Evolutionary conservation across 2,329 filamentous ascomycete species (phyloP).

Genomic region (Fusarium pseudograminearum): DNA sequence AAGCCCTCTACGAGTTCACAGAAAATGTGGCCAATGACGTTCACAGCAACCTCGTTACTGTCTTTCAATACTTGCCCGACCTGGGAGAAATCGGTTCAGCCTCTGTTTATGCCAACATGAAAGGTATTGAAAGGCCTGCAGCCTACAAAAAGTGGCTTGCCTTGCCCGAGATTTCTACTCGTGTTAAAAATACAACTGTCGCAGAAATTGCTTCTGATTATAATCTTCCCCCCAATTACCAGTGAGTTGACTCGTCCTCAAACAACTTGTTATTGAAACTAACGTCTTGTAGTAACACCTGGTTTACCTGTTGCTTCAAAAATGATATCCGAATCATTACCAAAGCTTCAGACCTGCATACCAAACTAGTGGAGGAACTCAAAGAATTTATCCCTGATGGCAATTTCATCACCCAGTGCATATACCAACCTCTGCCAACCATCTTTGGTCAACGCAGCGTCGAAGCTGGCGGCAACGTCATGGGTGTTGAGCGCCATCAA

Average conservation of each 20-base stretch:
- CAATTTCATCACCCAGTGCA: slow-evolving; percentile 30
- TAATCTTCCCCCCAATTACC: slow-evolving; percentile 29
- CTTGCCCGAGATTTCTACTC: slow-evolving; percentile 30
- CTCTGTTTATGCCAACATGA: slow-evolving; percentile 30
- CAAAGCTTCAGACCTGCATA: slow-evolving; percentile 28
- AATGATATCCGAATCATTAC: slow-evolving; percentile 29
- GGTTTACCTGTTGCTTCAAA: slow-evolving; percentile 35
- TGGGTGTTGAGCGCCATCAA: slow-evolving; percentile 32
- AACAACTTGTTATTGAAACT: neutral
- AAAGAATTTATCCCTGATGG: slow-evolving; percentile 27
- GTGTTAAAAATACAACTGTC: slow-evolving; percentile 32
- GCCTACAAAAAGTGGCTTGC: slow-evolving; percentile 37
- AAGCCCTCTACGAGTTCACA: slow-evolving; percentile 9
- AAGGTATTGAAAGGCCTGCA: slow-evolving; percentile 22
- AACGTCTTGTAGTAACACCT: slow-evolving; percentile 8
- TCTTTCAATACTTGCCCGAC: slow-evolving; percentile 24
- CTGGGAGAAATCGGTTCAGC: slow-evolving; percentile 27
- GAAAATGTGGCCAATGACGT: slow-evolving; percentile 28
- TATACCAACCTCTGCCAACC: slow-evolving; percentile 26
- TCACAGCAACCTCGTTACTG: slow-evolving; percentile 25
- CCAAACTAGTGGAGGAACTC: slow-evolving; percentile 25
- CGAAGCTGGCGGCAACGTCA: slow-evolving; percentile 32
- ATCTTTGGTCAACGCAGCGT: slow-evolving; percentile 26
- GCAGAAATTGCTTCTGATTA: slow-evolving; percentile 36
- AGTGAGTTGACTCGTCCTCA: slow-evolving; percentile 5